phyloP scores from a whole-genome alignment of 768 basidiomycete species.

The Botryobasidium botryosum region DNA sequence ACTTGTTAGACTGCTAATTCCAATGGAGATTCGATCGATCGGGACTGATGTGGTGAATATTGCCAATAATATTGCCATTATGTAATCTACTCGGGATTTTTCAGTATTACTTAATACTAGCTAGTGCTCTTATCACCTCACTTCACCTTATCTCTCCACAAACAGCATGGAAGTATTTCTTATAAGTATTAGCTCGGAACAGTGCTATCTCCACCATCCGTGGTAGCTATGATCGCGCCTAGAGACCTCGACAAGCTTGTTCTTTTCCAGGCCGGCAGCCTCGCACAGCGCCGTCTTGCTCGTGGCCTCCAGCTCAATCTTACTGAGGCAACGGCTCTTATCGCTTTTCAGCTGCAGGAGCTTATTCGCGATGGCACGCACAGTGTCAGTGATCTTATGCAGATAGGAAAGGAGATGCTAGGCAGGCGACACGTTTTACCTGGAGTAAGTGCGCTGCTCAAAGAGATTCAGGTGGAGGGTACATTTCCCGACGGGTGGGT shows the following conservation, averaged over 20 bases:
- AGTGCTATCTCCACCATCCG: no score
- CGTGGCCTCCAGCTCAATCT: constrained; percentile 79
- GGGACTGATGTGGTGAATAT: no score
- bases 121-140: no score
- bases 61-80: no score
- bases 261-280: constrained; percentile 47
- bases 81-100: no score
- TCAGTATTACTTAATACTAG: no score
- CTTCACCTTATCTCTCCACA: no score
- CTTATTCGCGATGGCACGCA: constrained; percentile 80
- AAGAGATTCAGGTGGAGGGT: constrained; percentile 89
- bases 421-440: constrained; percentile 82
- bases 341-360: constrained; percentile 86
- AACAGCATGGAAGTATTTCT: no score
- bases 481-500: constrained; percentile 74
- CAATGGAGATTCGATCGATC: no score
- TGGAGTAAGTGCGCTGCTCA: constrained; percentile 52
- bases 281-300: constrained; percentile 89
- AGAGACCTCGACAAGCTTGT: constrained; percentile 12
- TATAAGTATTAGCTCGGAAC: no score
- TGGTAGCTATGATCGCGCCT: no score
- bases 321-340: constrained; percentile 76
- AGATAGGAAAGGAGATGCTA: constrained; percentile 73
- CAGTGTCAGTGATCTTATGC: constrained; percentile 83
- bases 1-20: no score